Conservation (phyloP, 2,329 filamentous ascomycete species). For the Curvularia lunata region DNA sequence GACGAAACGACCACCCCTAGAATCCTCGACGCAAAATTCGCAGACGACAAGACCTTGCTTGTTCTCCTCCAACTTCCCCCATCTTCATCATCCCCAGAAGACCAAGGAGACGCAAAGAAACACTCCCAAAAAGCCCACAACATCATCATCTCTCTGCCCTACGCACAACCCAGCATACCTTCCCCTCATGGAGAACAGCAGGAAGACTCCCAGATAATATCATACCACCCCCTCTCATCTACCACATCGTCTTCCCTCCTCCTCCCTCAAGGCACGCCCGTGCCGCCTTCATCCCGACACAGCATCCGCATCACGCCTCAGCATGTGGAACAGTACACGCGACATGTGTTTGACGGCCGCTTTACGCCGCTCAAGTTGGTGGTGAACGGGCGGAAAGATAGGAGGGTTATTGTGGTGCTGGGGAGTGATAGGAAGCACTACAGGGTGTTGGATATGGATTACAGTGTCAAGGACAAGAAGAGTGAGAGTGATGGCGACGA, state of each 20-base stretch:
- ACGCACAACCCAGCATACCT: neutral
- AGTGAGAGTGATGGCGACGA: conserved; percentile 6
- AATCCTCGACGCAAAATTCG: conserved; percentile 71
- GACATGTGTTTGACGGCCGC: conserved; percentile 57
- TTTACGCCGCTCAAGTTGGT: conserved; percentile 60
- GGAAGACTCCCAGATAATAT: neutral
- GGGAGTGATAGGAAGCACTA: conserved; percentile 62
- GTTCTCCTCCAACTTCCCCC: conserved; percentile 57
- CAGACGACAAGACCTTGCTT: conserved; percentile 67
- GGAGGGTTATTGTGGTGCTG: conserved; percentile 61
- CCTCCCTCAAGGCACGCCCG: neutral
- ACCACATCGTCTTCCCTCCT: conserved; percentile 13
- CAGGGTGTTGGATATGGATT: conserved; percentile 62
- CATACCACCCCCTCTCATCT: conserved; percentile 17
- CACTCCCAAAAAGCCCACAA: conserved; percentile 1
- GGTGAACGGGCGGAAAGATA: conserved; percentile 62
- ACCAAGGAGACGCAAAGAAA: neutral
- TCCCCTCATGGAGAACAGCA: conserved; percentile 5
- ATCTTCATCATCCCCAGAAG: neutral
- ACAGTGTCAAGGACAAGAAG: conserved; percentile 37
- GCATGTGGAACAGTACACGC: conserved; percentile 36
- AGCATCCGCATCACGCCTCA: conserved; percentile 13
- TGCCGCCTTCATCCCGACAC: neutral
- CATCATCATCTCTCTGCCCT: conserved; percentile 43
- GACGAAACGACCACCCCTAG: conserved; percentile 17